A percentile compares a stretch with the other conserved stretches of the same genome.
Conservation (phyloP, 2,329 filamentous ascomycete genomes). For the Colletotrichum musicola region DNA sequence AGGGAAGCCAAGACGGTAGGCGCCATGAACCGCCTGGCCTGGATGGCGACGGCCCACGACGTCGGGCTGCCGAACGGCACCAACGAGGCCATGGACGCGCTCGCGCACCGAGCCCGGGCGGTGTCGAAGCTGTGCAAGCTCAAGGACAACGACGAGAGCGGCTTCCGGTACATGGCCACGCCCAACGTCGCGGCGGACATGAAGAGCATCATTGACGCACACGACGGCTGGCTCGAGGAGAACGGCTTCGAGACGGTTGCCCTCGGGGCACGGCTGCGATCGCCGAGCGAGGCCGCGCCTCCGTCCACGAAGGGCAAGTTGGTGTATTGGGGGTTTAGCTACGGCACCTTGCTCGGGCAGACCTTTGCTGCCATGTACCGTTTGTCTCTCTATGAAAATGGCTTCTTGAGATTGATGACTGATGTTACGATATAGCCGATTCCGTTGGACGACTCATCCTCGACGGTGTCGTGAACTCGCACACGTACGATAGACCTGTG, state of each 20-base stretch:
- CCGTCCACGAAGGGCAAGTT: slow-evolving; percentile 42
- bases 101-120: slow-evolving; percentile 46
- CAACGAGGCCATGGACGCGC: slow-evolving; percentile 46
- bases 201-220: slow-evolving; percentile 39
- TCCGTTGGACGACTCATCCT: slow-evolving; percentile 49
- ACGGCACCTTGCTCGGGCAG: slow-evolving; percentile 52
- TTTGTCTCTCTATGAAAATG: background rate
- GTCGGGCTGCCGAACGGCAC: slow-evolving; percentile 53
- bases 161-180: slow-evolving; percentile 39
- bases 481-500: slow-evolving; percentile 51
- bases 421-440: slow-evolving; percentile 18
- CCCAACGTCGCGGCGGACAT: slow-evolving; percentile 42
- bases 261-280: slow-evolving; percentile 2
- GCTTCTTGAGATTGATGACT: background rate
- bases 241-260: slow-evolving; percentile 27
- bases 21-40: slow-evolving; percentile 50
- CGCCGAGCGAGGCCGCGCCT: slow-evolving; percentile 14
- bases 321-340: slow-evolving; percentile 54
- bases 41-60: slow-evolving; percentile 46
- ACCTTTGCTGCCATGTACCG: slow-evolving; percentile 54
- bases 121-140: slow-evolving; percentile 49
- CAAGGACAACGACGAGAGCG: slow-evolving; percentile 42
- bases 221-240: slow-evolving; percentile 34
- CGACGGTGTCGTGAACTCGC: slow-evolving; percentile 46
- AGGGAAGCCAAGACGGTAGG: slow-evolving; percentile 44